Base-by-base conservation (phyloP, 2,329 filamentous ascomycete genomes). In the Aspergillus niger region DNA sequence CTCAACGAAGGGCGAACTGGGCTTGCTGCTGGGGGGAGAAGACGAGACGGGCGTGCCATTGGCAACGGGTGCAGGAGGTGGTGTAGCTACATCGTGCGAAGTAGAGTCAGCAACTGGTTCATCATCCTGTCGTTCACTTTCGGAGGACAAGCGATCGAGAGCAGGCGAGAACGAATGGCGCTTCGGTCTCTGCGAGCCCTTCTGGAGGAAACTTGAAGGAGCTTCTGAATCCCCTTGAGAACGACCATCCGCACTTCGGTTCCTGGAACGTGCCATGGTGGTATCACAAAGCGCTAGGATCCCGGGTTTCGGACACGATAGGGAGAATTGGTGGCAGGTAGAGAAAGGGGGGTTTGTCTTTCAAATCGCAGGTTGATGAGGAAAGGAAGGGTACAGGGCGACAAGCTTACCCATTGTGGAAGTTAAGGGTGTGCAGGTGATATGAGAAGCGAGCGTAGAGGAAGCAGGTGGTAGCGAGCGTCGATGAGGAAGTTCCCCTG, bases 1-100 rank as follows among this genome's bases (percentile, higher is more conserved):
- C 69, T 86, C 83, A 67, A 85, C 83, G 69, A 81, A 80, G 60
- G 84, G 84, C 65, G 84, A 82, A 32, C 81, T 74, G 55, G 80
- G 77, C 72, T 83, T 83, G 74, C 82, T 84, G 69, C 72, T 76
- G 55, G 77, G 74, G 22, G 74, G 72, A 39, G 79, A 79, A 47
- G 75, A 69, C 55, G 69, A 69, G 55, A 72, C 67, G 65, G 72
- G 66, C 52, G 68, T 72, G 64, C 69, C 69, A 68, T 67, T 74
- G 63, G 69, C 67, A 64, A 70, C 58, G 62, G 71, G 55, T 47
- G 53, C 53, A 60, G 70, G 65, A 60, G 73, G 61, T 57, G 74
- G 69, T 55, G 74, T 72, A 71, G 74, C 73, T 75, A 69, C 13
- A 64, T 61, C 53, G 57, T 60, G 59, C 57, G 67, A 57, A 57